These are phyloP conservation scores for Vanrija pseudolonga DNA, from an alignment of 1,284 basidiomycete genomes.

Conservation along the genomic window DNA sequence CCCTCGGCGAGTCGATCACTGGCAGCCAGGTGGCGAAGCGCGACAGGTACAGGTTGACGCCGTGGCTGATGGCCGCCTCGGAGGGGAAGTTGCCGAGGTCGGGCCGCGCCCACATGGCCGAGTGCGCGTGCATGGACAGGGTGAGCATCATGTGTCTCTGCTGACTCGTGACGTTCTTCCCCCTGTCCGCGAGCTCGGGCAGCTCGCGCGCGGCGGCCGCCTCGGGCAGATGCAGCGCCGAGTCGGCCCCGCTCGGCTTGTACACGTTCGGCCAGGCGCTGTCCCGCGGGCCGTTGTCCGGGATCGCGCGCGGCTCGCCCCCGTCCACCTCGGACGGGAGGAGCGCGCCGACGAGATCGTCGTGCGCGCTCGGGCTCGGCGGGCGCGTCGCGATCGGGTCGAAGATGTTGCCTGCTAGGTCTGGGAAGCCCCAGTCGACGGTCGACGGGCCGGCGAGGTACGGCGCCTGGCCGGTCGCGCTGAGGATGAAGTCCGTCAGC, in stretches of 20 bases:
- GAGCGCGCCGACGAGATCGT: slow-evolving; percentile 3
- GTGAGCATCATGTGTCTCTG: slow-evolving; percentile 15
- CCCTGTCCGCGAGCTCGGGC: neutral
- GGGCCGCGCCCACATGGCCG: slow-evolving; percentile 13
- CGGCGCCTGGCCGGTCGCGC: slow-evolving; percentile 7
- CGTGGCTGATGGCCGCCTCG: slow-evolving; percentile 11
- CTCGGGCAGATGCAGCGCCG: slow-evolving; percentile 6
- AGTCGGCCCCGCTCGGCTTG: slow-evolving; percentile 12
- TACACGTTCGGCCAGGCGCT: slow-evolving; percentile 21
- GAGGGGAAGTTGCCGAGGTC: slow-evolving; percentile 24
- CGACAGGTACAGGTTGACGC: slow-evolving; percentile 21
- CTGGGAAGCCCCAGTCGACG: slow-evolving; percentile 15
- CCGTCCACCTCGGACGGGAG: slow-evolving; percentile 17
- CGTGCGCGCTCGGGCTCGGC: slow-evolving; percentile 1
- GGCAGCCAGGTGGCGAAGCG: slow-evolving; percentile 24
- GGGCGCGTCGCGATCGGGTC: slow-evolving; percentile 11
- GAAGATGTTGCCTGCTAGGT: slow-evolving; percentile 14
- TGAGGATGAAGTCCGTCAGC: slow-evolving; percentile 7
- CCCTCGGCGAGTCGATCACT: slow-evolving; percentile 10
- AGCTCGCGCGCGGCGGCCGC: neutral
- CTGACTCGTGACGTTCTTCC: neutral
- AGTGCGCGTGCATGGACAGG: slow-evolving; percentile 17
- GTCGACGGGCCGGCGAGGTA: neutral
- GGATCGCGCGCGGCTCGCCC: slow-evolving; percentile 7
- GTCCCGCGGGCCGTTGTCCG: slow-evolving; percentile 18